Evolutionary conservation across 2,329 filamentous ascomycete species (phyloP), one percentile per base, ranked within the genome.

Genomic region (Aspergillus unguis): DNA sequence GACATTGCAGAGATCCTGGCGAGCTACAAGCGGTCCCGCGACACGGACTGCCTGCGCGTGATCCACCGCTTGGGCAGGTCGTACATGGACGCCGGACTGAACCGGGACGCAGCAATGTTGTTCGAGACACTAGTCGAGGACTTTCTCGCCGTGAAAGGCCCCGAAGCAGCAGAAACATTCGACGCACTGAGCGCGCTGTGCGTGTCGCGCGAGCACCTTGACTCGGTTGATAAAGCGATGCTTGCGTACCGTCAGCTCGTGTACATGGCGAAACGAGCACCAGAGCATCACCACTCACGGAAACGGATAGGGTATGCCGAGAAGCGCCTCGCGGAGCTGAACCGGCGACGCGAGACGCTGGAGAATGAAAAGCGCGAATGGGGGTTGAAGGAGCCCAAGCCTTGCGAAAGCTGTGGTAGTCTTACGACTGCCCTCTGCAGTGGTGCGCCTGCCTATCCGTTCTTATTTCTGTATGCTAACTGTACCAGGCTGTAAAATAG

Each of bases 101-200:
- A 65, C 41, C 62, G 61, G 28, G 65, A 68, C 43, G 65, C 65
- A 0, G 59, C 59, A 17, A 53, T 61, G 6, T 44, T 68, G 3
- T 67, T 67, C 32, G 57, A 67, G 38, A 49, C 48, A 3, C 47
- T 68, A 2, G 58, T 67, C 11, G 64, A 68, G 23, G 64, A 66
- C 23, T 64, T 62, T 25, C 47, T 60, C n/a, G 56, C 53, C 6
- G 55, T 59, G 5, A 65, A 60, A 26, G 65, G 62, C 5, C 50
- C 57, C 2, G 61, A 66, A 42, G 63, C 63, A 3, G 48, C 58
- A 1, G 65, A 68, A 28, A 65, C 64, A 5, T 66, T 65, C 31
- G 61, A 66, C 48, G 65, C 65, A 1, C 60, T 68, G 8, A 68
- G 64, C 40, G 63, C 64, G 6, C 56, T 68, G 4, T 67, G 65